Evolutionary conservation across 2,329 filamentous ascomycete species (phyloP), one percentile per base, ranked within the genome.

Genomic region (Aphanocladium album): DNA sequence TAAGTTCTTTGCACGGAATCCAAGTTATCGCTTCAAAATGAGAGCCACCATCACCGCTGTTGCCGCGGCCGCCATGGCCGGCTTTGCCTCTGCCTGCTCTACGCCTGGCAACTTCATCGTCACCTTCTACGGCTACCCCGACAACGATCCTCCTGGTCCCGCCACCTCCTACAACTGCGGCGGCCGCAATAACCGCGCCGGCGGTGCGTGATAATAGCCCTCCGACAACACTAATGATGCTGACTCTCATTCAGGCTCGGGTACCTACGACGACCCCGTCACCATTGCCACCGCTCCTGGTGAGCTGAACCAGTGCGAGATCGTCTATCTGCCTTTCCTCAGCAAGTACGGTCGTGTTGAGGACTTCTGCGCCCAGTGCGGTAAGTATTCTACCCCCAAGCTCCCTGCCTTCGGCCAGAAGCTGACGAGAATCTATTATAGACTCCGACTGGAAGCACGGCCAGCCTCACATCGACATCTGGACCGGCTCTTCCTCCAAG

Each of bases 391-490:
- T 30, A 14, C 17, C 21, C 23, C 8, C 19, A 17, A 17, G 2
- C 17, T 33, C 11, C 16, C 27, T 3, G 14, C n/a, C 14, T 8
- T 16, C 7, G n/a, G n/a, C 11, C 5, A 47, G 41, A 35, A 50
- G 51, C 46, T 58, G n/a, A 59, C 33, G 6, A 23, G 11, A 6
- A 2, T 16, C 8, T 39, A 16, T 6, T 39, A 12, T 30, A 55
- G 56, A 49, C 17, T 35, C 59, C 3, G 64, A 66, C 59, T 57
- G 41, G 55, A 47, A 45, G 41, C 58, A 57, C 7, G 64, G 64
- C 30, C 63, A 66, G 54, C 59, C 53, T 58, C 64, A 66, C 57
- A 66, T 66, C 41, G 64, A 66, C 35, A 64, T 66, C 51, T 66
- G 64, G 64, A 66, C 64, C 21, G 64, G 64, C 21, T 66, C 64